phyloP scores from a whole-genome alignment of 306 rosid species.

The Cicer bijugum region DNA sequence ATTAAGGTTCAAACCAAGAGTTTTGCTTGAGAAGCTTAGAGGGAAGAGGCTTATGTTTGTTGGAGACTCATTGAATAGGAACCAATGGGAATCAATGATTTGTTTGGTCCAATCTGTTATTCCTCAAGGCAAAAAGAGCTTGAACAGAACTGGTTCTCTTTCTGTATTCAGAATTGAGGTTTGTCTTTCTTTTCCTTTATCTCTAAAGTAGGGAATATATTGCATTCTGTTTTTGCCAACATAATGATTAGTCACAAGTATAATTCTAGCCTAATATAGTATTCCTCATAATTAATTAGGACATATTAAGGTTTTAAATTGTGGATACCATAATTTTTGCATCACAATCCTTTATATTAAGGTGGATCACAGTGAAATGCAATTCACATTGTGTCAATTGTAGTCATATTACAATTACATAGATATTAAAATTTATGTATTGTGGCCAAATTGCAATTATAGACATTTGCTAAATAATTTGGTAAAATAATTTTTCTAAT shows the following conservation, averaged over 20 bases:
- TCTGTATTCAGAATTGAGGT: slow-evolving; percentile 79
- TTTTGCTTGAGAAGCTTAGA: slow-evolving; percentile 83
- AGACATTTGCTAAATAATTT: too few relatives aligned
- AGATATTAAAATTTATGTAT: too few relatives aligned
- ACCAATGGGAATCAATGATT: slow-evolving; percentile 99
- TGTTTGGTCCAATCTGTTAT: slow-evolving; percentile 78
- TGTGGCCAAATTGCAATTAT: too few relatives aligned
- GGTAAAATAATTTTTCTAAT: too few relatives aligned
- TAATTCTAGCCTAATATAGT: neutral
- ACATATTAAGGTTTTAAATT: neutral
- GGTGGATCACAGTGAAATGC: too few relatives aligned
- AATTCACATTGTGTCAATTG: too few relatives aligned
- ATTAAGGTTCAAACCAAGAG: slow-evolving; percentile 77
- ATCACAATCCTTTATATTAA: too few relatives aligned
- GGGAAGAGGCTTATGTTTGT: slow-evolving; percentile 98
- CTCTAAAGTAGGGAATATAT: neutral
- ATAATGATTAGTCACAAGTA: slow-evolving; percentile 21
- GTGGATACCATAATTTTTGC: neutral
- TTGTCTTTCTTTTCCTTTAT: neutral
- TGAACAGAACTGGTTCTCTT: slow-evolving; percentile 74
- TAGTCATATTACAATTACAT: too few relatives aligned
- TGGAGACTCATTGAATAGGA: slow-evolving; percentile 92
- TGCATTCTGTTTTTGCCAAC: neutral
- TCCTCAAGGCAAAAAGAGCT: slow-evolving; percentile 71
- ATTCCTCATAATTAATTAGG: slow-evolving; percentile 5